These are phyloP conservation scores for Oenanthe sinensis DNA, from an alignment of 129 eudicot genomes.

Conservation along the genomic window DNA sequence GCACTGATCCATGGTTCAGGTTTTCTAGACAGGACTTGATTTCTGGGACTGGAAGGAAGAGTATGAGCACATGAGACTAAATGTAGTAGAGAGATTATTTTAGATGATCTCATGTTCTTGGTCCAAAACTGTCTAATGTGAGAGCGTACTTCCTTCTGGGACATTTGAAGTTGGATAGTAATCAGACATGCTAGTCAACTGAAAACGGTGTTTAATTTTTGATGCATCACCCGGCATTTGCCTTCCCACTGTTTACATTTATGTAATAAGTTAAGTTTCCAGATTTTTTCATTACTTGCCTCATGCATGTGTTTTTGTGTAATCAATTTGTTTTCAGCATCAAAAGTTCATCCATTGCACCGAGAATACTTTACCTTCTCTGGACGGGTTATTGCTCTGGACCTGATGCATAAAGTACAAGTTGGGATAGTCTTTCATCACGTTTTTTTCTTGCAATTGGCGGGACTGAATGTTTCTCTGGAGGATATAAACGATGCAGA, in stretches of 20 bases:
- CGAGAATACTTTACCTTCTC: constrained; percentile 39
- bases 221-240: neutral
- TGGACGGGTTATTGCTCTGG: constrained; percentile 49
- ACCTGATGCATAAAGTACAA: constrained; percentile 51
- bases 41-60: neutral
- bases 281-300: neutral
- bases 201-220: neutral
- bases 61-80: neutral
- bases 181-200: neutral
- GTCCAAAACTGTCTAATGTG: neutral
- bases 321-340: constrained; percentile 31
- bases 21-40: neutral
- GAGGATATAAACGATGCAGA: constrained; percentile 55
- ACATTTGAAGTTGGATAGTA: neutral
- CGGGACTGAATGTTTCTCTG: constrained; percentile 27
- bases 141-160: neutral
- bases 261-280: neutral
- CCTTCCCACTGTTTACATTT: neutral
- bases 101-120: neutral
- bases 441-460: constrained; percentile 38
- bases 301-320: constrained; percentile 1
- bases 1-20: neutral
- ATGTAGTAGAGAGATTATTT: neutral
- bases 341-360: constrained; percentile 43
- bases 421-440: constrained; percentile 51